Evolutionary conservation across 2,329 filamentous ascomycete species (phyloP).

Genomic region (Plenodomus tracheiphilus): DNA sequence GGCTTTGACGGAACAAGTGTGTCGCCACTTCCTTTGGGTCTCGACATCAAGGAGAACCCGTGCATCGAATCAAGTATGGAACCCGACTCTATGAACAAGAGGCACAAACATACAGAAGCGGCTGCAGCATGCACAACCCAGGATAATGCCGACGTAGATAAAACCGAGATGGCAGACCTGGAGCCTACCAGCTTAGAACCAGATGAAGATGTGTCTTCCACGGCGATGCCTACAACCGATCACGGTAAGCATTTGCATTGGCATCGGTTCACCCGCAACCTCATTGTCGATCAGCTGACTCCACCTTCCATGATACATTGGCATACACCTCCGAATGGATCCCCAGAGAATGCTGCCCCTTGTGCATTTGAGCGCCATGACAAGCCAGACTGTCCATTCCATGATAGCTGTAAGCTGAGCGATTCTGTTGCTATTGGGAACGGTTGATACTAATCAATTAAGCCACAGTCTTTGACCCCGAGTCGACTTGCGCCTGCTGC

Average conservation of each 20-base stretch:
- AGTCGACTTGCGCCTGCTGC: background rate
- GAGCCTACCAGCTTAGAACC: background rate
- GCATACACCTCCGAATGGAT: background rate
- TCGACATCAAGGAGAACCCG: background rate
- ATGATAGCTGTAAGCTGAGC: slow-evolving; percentile 19
- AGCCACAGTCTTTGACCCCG: background rate
- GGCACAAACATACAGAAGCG: background rate
- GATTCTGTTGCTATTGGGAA: too few species aligned
- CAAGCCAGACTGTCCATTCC: slow-evolving; percentile 27
- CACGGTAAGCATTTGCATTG: slow-evolving; percentile 25
- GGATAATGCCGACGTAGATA: background rate
- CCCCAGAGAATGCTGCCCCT: background rate
- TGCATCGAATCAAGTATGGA: too few species aligned
- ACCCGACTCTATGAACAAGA: too few species aligned
- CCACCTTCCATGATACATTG: slow-evolving; percentile 1
- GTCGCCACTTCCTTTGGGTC: background rate
- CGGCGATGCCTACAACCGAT: slow-evolving; percentile 2
- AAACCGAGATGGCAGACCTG: background rate
- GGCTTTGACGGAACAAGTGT: background rate
- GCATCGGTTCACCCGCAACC: slow-evolving; percentile 13
- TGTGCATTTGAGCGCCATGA: slow-evolving; percentile 18
- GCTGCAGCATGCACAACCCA: background rate
- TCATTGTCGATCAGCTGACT: slow-evolving; percentile 22
- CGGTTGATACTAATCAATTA: background rate
- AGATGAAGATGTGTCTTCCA: background rate